Base-by-base conservation (phyloP, 352 stramenopile species). In the Hyaloperonospora brassicae region DNA sequence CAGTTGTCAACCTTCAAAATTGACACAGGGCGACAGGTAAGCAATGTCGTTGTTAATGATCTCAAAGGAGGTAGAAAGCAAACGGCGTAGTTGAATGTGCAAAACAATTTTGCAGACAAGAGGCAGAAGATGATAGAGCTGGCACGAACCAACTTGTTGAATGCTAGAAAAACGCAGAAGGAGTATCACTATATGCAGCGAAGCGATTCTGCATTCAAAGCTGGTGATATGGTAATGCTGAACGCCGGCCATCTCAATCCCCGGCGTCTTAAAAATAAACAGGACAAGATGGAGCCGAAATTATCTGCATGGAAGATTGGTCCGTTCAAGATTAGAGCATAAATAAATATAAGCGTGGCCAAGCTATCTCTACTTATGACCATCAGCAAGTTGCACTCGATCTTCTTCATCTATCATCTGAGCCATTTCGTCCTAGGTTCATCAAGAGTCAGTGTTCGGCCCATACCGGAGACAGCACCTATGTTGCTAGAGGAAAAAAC, bases 101-200 rank as follows among this genome's bases (percentile, higher is more conserved):
- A 5, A 46, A 45, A 14, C 14, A 52, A 8, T n/a, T n/a, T 31
- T 31, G 4, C 50, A 57, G 27, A 21, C 5, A 44, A n/a, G 22
- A 44, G 14, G 27, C 45, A 21, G 30, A 62, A n/a, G n/a, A 53
- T 35, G 34, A 42, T 21, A 48, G 51, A 47, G 42, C 55, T 14
- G 17, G 47, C 41, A 30, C 50, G 45, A 2, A 41, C 49, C 5
- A 49, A 56, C 38, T 25, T 62, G 17, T 2, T 39, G 14, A 9
- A 50, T 38, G 54, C 47, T 31, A 39, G 55, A 42, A 42, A 21
- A 12, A 42, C 4, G 14, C 36, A 42, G 36, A 13, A 42, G 14
- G 10, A 42, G 36, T 42, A 42, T 21, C 14, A 21, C 36, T 2
- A 42, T 10, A 42, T 4, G 14, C 5, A 42, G 14, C 3, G 9